phyloP scores from a whole-genome alignment of 495 filamentous ascomycete genomes.

The Choiromyces venosus region DNA sequence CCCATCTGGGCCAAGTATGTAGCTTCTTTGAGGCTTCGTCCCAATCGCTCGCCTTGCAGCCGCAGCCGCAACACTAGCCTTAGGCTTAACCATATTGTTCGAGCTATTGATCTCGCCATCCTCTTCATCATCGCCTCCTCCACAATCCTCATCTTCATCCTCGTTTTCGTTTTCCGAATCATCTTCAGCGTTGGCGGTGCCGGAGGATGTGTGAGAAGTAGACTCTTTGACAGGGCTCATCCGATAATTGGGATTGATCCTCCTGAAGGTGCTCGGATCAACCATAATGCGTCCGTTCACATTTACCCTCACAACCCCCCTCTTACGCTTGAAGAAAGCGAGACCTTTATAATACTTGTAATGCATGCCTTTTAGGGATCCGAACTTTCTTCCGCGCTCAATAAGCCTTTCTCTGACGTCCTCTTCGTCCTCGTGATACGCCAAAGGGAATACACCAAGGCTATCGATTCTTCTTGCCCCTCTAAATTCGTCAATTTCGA shows the following conservation, averaged over 20 bases:
- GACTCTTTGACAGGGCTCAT: constrained; percentile 52
- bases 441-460: constrained; percentile 70
- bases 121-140: constrained; percentile 31
- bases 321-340: constrained; percentile 82
- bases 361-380: constrained; percentile 72
- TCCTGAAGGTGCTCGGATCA: constrained; percentile 77
- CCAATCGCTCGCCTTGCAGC: constrained; percentile 22
- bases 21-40: constrained; percentile 28
- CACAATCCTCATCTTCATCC: constrained; percentile 27
- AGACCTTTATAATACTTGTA: constrained; percentile 79
- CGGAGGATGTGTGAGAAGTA: constrained; percentile 10
- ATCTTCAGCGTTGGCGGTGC: constrained; percentile 11
- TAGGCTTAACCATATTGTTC: constrained; percentile 21
- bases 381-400: constrained; percentile 81
- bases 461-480: constrained; percentile 78
- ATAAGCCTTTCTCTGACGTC: constrained; percentile 62
- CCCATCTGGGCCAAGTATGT: constrained; percentile 32
- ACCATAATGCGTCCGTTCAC: constrained; percentile 91
- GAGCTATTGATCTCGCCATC: constrained; percentile 27
- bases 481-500: constrained; percentile 72
- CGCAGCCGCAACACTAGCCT: background rate
- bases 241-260: constrained; percentile 84
- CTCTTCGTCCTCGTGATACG: constrained; percentile 73
- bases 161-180: constrained; percentile 34
- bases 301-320: constrained; percentile 70